Base-by-base conservation (phyloP, 2,329 filamentous ascomycete species). In the Venturia pyrina region DNA sequence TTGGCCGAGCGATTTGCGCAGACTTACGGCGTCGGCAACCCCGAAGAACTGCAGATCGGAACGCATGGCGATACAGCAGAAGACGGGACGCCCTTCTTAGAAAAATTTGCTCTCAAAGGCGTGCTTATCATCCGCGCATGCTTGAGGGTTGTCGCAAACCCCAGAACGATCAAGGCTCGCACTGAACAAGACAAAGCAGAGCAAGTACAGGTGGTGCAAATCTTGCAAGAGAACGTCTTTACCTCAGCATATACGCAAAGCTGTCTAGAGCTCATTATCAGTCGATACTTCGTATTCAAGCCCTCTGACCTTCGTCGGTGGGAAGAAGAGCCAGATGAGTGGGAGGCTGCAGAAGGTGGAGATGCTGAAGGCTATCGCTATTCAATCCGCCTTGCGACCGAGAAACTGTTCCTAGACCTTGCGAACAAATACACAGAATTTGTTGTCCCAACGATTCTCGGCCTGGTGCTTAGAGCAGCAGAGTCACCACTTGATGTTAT, bases 241-340 rank as follows among this genome's bases (percentile, higher is more conserved):
- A 90, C 87, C 5, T 82, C 90, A 44, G 84, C 89, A 0, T 85
- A 97, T 66, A 87, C 96, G 2, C 81, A 89, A 19, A 86, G 93
- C 69, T 88, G 96, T 70, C 91, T 95, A 74, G 91, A 95, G 69
- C 82, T 88, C 15, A 86, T 96, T 66, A 90, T 99, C 63, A 91
- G 89, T 0, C 88, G 89, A 71, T 91, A 96, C 70, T 95, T 99
- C 74, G 84, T 95, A 46, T 95, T 98, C 75, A 86, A 91, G 43
- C 85, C 89, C 67, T 86, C 87, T 63, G 95, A 99, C 75, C 83
- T 98, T 0, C 87, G 91, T 68, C 89, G 91, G 66, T 99, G 95
- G 95, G 89, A 96, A 73, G 89, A 96, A 72, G 92, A 96, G 66
- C 91, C 93, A 0, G 91, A 99, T 75, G 92, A 96, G 65, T 99